phyloP scores from a whole-genome alignment of 2,329 filamentous ascomycete genomes.

The Dothistroma pini region DNA sequence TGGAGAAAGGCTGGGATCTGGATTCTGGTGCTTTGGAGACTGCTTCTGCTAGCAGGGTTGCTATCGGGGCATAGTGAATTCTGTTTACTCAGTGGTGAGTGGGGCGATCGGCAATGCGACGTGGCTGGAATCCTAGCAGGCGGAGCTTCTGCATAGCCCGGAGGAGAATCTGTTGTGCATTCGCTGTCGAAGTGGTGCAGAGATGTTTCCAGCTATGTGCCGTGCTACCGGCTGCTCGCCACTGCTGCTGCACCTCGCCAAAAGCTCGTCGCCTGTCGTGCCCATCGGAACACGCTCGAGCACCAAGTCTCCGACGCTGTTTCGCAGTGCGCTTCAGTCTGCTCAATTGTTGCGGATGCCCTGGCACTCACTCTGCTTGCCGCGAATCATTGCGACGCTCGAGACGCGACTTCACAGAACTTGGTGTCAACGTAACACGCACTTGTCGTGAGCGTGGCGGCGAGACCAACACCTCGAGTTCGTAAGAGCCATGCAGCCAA shows the following conservation, averaged over 20 bases:
- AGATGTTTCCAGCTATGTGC: not conserved
- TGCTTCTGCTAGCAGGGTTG: constrained; percentile 45
- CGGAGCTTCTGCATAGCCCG: not conserved
- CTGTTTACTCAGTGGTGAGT: not conserved
- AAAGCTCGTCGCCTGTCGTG: not conserved
- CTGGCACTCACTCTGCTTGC: not conserved
- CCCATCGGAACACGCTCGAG: not conserved
- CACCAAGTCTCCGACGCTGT: not conserved
- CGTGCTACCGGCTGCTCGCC: not conserved
- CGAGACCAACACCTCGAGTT: not conserved
- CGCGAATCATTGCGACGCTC: not conserved
- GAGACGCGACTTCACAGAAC: not conserved
- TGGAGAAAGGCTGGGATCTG: constrained; percentile 62
- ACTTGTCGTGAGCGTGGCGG: not conserved
- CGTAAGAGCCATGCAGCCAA: not conserved
- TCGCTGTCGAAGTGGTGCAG: not conserved
- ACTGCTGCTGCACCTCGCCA: not conserved
- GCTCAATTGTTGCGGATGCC: not conserved
- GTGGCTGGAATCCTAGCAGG: not conserved
- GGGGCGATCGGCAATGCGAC: not conserved
- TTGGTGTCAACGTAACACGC: not conserved
- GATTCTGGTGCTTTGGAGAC: constrained; percentile 64
- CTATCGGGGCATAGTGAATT: constrained; percentile 7
- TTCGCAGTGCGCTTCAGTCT: not conserved
- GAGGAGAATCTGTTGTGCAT: not conserved